Conservation (phyloP, 1,284 basidiomycete species). For the Leccinum subatratum region DNA sequence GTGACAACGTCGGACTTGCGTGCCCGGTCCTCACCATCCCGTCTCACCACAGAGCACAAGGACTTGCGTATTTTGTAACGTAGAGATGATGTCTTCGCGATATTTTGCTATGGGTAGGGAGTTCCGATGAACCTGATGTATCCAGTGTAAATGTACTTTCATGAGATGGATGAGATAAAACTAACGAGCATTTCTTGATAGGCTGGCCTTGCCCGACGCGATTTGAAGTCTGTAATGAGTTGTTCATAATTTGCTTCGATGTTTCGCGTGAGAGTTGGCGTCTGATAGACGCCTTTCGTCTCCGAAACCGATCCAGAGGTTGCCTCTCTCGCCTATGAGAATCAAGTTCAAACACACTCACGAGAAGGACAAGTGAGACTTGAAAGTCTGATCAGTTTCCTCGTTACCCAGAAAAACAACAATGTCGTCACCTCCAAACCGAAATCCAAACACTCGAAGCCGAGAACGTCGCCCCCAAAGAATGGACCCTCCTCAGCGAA, state of each 20-base stretch:
- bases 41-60: slow-evolving; percentile 97
- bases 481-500: slow-evolving; percentile 93
- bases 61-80: slow-evolving; percentile 77
- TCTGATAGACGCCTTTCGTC: slow-evolving; percentile 17
- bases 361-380: too few species aligned
- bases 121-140: slow-evolving; percentile 60
- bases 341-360: slow-evolving; percentile 5
- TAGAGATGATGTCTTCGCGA: slow-evolving; percentile 70
- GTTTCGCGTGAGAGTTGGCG: slow-evolving; percentile 18
- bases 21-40: slow-evolving; percentile 63
- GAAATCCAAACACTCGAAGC: slow-evolving; percentile 70
- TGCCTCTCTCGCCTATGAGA: slow-evolving; percentile 33
- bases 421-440: slow-evolving; percentile 52
- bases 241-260: slow-evolving; percentile 40
- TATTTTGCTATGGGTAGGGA: slow-evolving; percentile 85
- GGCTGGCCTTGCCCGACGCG: slow-evolving; percentile 53
- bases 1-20: not conserved
- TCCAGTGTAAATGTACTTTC: slow-evolving; percentile 6
- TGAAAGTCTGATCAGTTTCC: too few species aligned
- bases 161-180: slow-evolving; percentile 13
- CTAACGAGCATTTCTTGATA: slow-evolving; percentile 89
- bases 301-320: slow-evolving; percentile 28
- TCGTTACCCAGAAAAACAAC: too few species aligned
- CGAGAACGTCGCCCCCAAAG: slow-evolving; percentile 69
- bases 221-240: slow-evolving; percentile 56